Evolutionary conservation across 805 yeast species (phyloP), one percentile per base, ranked within the genome.

Genomic region (Maudiozyma bulderi): DNA sequence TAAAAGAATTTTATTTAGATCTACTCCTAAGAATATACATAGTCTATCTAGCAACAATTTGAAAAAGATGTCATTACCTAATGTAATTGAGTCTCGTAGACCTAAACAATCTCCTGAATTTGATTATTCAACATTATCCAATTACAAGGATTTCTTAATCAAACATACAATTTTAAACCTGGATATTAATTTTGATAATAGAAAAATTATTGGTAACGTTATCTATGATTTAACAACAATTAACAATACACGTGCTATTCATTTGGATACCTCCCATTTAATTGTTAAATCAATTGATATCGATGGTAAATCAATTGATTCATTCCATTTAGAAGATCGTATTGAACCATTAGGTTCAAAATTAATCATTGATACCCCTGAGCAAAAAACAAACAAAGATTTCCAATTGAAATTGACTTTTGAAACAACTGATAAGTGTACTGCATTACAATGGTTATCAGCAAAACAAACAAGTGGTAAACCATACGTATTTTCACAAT

Each of bases 371-470:
- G 30, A 34, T 6, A 8, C 39, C n/a, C 11, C 31, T 6, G 8
- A 10, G 2, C 37, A 34, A 13, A 29, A 15, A 14, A 14, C 47
- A 8, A 33, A 38, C 15, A 47, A 55, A 3, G 14, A 40, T 3
- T 49, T 67, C 14, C 52, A 58, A 7, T 55, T 82, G 32, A 56
- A 59, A 32, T 64, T 86, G 31, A 68, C 65, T n/a, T 89, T 81
- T 57, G 70, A 74, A 50, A 88, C 96, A 38, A 88, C 96, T 1
- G 68, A 70, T 6, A 65, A 78, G 26, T 84, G 95, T 60, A 86
- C 95, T 1, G 96, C 96, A 3, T 70, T 88, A 52, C 96, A 89
- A 66, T 89, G 93, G 81, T 70, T 89, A 47, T 78, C 77, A n/a
- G 80, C 82, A 35, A 79, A 74, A 47, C 85, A 82, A 57, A 84